Evolutionary conservation across 169 alveolate genomes (phyloP).

Genomic region (Hepatocystis sp.): DNA sequence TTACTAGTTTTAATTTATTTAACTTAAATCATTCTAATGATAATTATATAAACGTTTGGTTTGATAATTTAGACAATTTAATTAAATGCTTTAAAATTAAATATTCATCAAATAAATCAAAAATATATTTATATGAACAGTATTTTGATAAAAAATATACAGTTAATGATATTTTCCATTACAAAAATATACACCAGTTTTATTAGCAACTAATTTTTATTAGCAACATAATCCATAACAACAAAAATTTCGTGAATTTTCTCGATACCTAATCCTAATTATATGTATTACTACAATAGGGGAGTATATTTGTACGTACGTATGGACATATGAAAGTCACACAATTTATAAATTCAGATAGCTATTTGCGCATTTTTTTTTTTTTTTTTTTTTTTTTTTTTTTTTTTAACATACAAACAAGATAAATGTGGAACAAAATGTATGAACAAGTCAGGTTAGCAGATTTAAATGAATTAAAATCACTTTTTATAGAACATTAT

Average conservation of each 20-base stretch:
- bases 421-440: conserved; percentile 13
- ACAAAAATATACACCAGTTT: conserved; percentile 46
- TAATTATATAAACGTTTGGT: conserved; percentile 63
- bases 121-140: conserved; percentile 48
- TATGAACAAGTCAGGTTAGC: conserved; percentile 20
- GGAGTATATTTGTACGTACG: too few species aligned
- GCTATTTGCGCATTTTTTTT: background rate
- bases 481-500: conserved; percentile 37
- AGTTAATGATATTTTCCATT: conserved; percentile 28
- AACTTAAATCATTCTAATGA: conserved; percentile 54
- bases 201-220: too few species aligned
- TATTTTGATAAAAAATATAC: conserved; percentile 50
- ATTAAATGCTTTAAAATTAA: conserved; percentile 64
- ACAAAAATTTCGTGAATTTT: too few species aligned
- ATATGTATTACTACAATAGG: too few species aligned
- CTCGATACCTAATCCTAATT: too few species aligned
- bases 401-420: conserved; percentile 1
- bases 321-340: too few species aligned
- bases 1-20: conserved; percentile 61
- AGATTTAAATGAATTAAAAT: conserved; percentile 22
- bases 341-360: too few species aligned
- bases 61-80: conserved; percentile 55
- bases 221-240: too few species aligned
- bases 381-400: background rate
- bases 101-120: conserved; percentile 61